A percentile compares a stretch with the other conserved stretches of the same genome.
phyloP scores from a whole-genome alignment of 805 yeast species.

The Metschnikowia rubicola region DNA sequence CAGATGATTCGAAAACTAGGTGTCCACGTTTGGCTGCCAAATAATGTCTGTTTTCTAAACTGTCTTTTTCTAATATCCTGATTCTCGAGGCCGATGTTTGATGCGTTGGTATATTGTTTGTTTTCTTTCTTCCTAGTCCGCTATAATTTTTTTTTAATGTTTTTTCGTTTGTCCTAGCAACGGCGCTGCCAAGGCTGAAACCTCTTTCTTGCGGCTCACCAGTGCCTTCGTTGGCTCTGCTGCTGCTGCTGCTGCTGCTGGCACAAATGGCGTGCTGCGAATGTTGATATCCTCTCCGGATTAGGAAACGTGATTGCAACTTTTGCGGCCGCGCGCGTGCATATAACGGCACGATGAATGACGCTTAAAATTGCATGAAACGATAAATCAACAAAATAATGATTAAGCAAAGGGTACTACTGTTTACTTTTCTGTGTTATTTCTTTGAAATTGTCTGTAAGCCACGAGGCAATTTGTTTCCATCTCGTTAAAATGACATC shows the following conservation, averaged over 20 bases:
- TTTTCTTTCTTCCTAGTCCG: not conserved
- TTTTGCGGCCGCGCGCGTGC: not conserved
- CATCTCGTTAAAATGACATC: too few relatives aligned
- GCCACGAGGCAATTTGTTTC: too few relatives aligned
- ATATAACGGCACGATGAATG: not conserved
- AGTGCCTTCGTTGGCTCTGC: conserved; percentile 1
- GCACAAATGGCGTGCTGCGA: conserved; percentile 1
- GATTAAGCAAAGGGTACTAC: too few relatives aligned
- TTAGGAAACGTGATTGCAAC: conserved; percentile 13
- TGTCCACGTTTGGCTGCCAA: too few relatives aligned
- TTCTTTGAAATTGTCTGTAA: too few relatives aligned
- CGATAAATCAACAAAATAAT: too few relatives aligned
- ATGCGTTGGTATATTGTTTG: not conserved
- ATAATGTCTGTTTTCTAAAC: too few relatives aligned
- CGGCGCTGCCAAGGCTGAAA: not conserved
- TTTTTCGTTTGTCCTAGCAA: not conserved
- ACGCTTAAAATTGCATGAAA: too few relatives aligned
- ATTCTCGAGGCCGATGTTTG: not conserved
- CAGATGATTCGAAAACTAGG: too few relatives aligned
- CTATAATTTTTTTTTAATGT: not conserved
- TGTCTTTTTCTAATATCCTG: not conserved
- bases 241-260: not conserved
- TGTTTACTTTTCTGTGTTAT: too few relatives aligned
- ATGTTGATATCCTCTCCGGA: conserved; percentile 11
- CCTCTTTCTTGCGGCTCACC: not conserved